Percentiles rank a stretch among this genome's conserved stretches.
Evolutionary conservation across 331 rosid genomes (phyloP).

Genomic region (Prunus yedoensis): DNA sequence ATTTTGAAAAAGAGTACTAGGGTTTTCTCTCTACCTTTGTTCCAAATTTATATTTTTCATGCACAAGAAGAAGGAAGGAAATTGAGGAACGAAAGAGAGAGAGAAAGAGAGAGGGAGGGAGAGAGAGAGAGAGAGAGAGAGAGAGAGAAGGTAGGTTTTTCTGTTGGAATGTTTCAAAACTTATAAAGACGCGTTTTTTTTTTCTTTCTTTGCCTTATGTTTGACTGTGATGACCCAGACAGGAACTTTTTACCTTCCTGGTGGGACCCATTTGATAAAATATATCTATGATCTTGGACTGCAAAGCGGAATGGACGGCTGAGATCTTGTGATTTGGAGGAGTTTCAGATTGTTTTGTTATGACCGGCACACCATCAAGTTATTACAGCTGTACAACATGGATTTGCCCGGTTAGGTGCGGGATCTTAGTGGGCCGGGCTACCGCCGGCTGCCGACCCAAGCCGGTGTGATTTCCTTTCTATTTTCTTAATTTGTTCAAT

Average conservation of each 20-base stretch:
- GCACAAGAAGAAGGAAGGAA: conserved; percentile 22
- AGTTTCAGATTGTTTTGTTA: not conserved
- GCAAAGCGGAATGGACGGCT: conserved; percentile 8
- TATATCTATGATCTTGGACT: not conserved
- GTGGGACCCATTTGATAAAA: not conserved
- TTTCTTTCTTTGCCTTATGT: not conserved
- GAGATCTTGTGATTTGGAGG: not conserved
- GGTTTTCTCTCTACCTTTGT: not conserved
- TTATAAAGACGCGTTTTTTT: conserved; percentile 31
- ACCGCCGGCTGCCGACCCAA: conserved; percentile 28
- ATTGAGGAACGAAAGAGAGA: not conserved
- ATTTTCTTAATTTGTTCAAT: too few species aligned
- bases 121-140: not conserved
- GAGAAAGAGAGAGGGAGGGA: too few species aligned
- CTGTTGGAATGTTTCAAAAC: conserved; percentile 39
- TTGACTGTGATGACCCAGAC: not conserved
- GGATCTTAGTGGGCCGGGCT: not conserved
- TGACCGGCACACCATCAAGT: conserved; percentile 3
- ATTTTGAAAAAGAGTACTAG: not conserved
- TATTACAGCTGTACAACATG: not conserved
- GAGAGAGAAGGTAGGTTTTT: conserved; percentile 36
- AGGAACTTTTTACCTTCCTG: not conserved
- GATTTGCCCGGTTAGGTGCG: not conserved
- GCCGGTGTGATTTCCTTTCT: not conserved
- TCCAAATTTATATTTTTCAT: not conserved